Conservation (phyloP, 768 basidiomycete genomes). For the Clitopilus passeckerianus region DNA sequence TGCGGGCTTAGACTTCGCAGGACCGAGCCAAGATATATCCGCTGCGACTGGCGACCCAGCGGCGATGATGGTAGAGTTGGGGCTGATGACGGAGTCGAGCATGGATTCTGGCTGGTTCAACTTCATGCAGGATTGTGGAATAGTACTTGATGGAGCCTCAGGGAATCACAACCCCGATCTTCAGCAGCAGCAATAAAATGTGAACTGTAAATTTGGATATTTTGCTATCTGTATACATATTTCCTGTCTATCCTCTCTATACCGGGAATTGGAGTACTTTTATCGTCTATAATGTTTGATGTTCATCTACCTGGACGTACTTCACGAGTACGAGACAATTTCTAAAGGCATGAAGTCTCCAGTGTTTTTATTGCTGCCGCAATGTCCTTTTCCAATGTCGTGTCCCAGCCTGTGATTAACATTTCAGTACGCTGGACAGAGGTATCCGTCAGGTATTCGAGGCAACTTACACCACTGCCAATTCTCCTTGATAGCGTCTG, state of each 20-base stretch:
- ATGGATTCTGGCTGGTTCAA: constrained; percentile 46
- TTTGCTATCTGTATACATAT: neutral
- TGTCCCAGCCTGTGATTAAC: constrained; percentile 8
- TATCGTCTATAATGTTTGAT: too few species aligned
- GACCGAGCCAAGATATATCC: neutral
- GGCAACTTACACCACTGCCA: constrained; percentile 20
- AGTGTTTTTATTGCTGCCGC: neutral
- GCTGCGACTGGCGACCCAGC: constrained; percentile 12
- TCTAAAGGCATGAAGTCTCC: neutral
- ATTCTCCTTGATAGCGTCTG: constrained; percentile 21
- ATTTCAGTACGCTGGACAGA: neutral
- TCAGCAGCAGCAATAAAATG: neutral
- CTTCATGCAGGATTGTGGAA: constrained; percentile 46
- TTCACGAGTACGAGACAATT: too few species aligned
- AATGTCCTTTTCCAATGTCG: constrained; percentile 5
- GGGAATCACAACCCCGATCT: neutral
- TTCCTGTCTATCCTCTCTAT: neutral
- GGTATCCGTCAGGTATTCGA: too few species aligned
- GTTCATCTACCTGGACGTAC: too few species aligned
- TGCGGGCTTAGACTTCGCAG: neutral
- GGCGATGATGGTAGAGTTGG: constrained; percentile 36
- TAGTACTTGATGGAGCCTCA: constrained; percentile 25
- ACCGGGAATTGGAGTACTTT: neutral
- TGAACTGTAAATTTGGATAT: neutral
- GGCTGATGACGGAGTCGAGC: constrained; percentile 36